phyloP scores from a whole-genome alignment of 2,329 filamentous ascomycete species.

The Botrytis medusae region DNA sequence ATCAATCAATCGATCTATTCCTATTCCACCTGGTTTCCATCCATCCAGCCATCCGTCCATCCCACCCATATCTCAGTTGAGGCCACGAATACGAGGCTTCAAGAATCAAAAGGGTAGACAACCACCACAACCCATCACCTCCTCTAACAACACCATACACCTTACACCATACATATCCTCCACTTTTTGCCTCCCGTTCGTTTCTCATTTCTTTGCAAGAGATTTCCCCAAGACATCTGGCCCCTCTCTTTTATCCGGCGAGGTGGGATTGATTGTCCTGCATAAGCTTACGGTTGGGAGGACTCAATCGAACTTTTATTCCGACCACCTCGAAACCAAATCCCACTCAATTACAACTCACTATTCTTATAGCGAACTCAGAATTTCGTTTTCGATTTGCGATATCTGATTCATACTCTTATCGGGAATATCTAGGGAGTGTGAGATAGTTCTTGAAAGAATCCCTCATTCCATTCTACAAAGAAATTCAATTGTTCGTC shows the following conservation, averaged over 20 bases:
- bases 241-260: conserved; percentile 3
- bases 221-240: neutral
- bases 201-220: neutral
- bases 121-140: neutral
- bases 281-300: conserved; percentile 11
- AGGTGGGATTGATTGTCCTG: conserved; percentile 12
- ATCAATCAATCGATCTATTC: neutral
- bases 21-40: neutral
- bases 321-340: neutral
- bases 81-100: conserved; percentile 13
- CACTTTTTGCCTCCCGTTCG: neutral
- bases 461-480: neutral
- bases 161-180: neutral
- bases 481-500: conserved; percentile 5
- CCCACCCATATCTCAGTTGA: neutral
- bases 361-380: neutral
- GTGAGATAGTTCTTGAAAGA: conserved; percentile 7
- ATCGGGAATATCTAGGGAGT: conserved; percentile 5
- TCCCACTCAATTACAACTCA: neutral
- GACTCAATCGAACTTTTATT: neutral
- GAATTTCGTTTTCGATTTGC: neutral
- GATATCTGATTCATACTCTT: neutral
- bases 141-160: neutral
- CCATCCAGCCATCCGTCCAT: neutral
- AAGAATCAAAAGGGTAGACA: neutral